Base-by-base conservation (phyloP, 2,329 filamentous ascomycete genomes). In the Alternaria sp. region DNA sequence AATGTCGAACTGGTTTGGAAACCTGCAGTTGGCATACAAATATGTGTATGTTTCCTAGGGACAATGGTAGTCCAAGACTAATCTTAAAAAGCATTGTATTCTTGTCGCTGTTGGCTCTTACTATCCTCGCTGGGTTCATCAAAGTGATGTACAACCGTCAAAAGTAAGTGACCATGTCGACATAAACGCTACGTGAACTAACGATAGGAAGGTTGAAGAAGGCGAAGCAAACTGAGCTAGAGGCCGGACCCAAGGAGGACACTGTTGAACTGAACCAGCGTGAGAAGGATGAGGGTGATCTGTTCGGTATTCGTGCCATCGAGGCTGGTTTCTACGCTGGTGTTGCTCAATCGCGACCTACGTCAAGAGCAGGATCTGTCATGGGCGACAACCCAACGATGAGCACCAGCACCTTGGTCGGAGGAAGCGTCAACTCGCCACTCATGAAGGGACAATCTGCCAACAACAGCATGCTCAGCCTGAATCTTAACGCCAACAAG, bases 261-360 rank as follows among this genome's bases (percentile, higher is more conserved):
- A 72, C 71, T 18, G 65, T 75, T 49, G 76, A 76, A 52, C 59
- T 79, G 42, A 77, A 75, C 55, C 69, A 74, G 46, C 69, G 74
- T 43, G 69, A 75, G 59, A 78, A 76, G 66, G 77, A 79, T 60
- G 75, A 79, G 55, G 77, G 77, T 16, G 77, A 80, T 51, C 66
- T 79, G 3, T 79, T 80, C 52, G 77, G 77, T 47, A 68, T 79
- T 43, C 75, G 78, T n/a, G 78, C 78, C 57, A 76, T 80, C 34
- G 78, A 80, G 65, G 77, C 78, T 38, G 78, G 78, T n/a, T 80
- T 77, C 66, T 79, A 71, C 51, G 78, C 75, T 47, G 78, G 78
- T 51, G 75, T 80, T 11, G 71, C 75, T 26, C 78, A 80, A 53
- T 80, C 78, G 24, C 75, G 76, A 43, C 77, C 77, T 22, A 72